Evolutionary conservation across 2,329 filamentous ascomycete genomes (phyloP), one percentile per base, ranked within the genome.

Genomic region (Arthroderma uncinatum): DNA sequence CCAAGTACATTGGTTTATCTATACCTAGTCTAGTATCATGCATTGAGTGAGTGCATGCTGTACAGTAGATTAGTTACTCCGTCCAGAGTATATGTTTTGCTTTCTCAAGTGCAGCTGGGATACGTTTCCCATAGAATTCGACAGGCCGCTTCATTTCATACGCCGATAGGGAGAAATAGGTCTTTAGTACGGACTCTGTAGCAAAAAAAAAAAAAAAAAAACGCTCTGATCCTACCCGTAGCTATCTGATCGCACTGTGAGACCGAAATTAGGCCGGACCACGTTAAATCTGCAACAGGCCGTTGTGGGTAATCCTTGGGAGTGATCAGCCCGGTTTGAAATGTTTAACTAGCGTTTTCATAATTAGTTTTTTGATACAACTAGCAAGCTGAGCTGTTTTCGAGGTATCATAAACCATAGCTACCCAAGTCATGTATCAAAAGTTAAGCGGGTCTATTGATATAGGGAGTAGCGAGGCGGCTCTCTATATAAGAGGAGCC

Each of bases 341-440:
- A 50, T 48, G 6, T 28, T n/a, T 50, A 21, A n/a, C 28, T 48
- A 16, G 47, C 14, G 25, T 50, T 47, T 4, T 47, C 8, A 47
- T 47, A 47, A 47, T 47, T 47, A 21, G 21, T 28, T 50, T 50
- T 14, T 50, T 50, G 25, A 25, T 50, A 25, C 47, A 50, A 50
- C 40, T 23, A 23, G 47, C 12, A 9, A 50, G 12, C 33, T n/a
- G 21, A 47, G 23, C 19, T 50, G n/a, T 50, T 30, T 50, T 19
- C 28, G 47, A 50, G 47, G 47, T 50, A 50, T 50, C 47, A 50
- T 50, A 50, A 50, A 50, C 12, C 12, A 30, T 30, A 16, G 47
- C 47, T 33, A 33, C 23, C 1, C 8, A 19, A 50, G 14, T 25
- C 25, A 25, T 33, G 5, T 9, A 16, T 33, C 28, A 33, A 50